phyloP scores from a whole-genome alignment of 352 stramenopile species.

The Phytopythium ostracodes region DNA sequence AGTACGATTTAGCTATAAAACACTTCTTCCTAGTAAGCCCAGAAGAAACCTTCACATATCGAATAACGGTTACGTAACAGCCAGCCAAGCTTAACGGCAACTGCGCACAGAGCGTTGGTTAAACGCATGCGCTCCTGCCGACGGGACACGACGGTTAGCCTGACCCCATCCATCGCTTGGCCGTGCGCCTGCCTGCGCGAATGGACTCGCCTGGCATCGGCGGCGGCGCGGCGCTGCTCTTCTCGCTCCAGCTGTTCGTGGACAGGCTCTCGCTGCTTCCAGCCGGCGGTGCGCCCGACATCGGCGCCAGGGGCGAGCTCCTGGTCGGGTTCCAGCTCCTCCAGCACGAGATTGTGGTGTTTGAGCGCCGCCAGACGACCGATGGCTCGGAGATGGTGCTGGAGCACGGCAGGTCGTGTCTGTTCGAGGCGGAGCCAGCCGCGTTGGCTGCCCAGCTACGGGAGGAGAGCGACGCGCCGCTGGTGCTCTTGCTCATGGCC shows the following conservation, averaged over 20 bases:
- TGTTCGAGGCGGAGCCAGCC: slow-evolving; percentile 35
- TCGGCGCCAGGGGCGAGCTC: neutral
- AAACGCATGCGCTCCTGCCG: too few species aligned
- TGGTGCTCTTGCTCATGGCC: slow-evolving; percentile 33
- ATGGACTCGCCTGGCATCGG: neutral
- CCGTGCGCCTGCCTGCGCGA: too few species aligned
- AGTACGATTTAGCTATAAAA: too few species aligned
- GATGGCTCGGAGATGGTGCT: neutral
- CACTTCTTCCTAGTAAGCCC: too few species aligned
- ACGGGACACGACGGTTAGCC: too few species aligned
- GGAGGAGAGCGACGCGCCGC: slow-evolving; percentile 15
- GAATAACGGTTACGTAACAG: too few species aligned
- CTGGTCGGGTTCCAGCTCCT: slow-evolving; percentile 44
- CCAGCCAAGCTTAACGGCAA: too few species aligned
- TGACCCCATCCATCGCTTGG: too few species aligned
- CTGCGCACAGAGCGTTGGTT: too few species aligned
- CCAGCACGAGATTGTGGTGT: slow-evolving; percentile 49
- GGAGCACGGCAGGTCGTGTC: slow-evolving; percentile 41
- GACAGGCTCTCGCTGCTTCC: slow-evolving; percentile 13
- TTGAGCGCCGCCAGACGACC: slow-evolving; percentile 17
- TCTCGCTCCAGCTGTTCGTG: slow-evolving; percentile 42
- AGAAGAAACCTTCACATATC: too few species aligned
- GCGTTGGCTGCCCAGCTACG: slow-evolving; percentile 23
- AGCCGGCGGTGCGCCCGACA: neutral
- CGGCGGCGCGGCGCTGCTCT: slow-evolving; percentile 20